These are phyloP conservation scores for Hygrophorus russula DNA, from an alignment of 768 basidiomycete species.

Conservation along the genomic window DNA sequence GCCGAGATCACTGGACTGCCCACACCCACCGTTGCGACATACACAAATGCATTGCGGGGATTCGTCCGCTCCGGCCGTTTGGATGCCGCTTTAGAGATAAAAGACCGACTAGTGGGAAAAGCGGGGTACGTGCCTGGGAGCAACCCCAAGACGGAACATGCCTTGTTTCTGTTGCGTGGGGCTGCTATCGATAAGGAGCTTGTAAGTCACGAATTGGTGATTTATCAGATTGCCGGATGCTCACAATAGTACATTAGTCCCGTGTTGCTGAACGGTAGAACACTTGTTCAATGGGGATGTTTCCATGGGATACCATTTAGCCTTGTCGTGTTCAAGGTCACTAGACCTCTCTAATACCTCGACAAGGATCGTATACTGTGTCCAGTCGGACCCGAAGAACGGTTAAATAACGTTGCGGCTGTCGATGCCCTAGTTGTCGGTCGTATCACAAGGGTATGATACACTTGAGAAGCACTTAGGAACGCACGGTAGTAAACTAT, in stretches of 20 bases:
- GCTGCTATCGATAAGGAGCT: neutral
- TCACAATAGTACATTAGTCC: too few species aligned
- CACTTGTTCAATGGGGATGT: too few species aligned
- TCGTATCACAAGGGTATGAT: too few species aligned
- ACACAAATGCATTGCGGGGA: constrained; percentile 26
- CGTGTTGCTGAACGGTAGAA: neutral
- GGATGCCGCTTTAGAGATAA: constrained; percentile 21
- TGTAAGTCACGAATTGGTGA: neutral
- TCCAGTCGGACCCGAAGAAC: too few species aligned
- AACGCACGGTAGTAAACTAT: too few species aligned
- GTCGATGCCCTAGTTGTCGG: too few species aligned
- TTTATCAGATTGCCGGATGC: neutral
- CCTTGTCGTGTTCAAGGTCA: too few species aligned
- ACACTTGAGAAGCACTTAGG: too few species aligned
- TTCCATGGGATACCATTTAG: too few species aligned
- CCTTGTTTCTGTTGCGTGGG: neutral
- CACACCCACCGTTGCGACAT: constrained; percentile 19
- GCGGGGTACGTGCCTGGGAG: neutral
- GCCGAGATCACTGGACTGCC: neutral
- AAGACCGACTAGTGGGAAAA: constrained; percentile 15
- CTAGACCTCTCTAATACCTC: too few species aligned
- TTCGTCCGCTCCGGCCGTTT: constrained; percentile 21
- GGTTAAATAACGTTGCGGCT: too few species aligned
- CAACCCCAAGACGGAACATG: neutral
- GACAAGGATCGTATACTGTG: too few species aligned